phyloP scores from a whole-genome alignment of 2,329 filamentous ascomycete genomes.

The Coleophoma cylindrospora region DNA sequence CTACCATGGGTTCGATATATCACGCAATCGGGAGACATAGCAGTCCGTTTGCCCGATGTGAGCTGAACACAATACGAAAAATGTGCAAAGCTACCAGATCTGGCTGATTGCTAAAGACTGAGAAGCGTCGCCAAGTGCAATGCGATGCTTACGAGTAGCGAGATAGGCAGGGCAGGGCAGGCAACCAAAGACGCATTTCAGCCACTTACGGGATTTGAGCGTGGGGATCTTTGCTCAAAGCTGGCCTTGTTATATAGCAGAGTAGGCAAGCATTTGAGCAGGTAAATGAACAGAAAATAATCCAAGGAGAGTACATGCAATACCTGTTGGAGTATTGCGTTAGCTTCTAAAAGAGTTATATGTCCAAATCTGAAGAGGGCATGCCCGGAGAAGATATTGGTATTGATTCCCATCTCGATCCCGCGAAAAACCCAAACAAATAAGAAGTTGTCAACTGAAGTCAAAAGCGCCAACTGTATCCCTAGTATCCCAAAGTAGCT shows the following conservation, averaged over 20 bases:
- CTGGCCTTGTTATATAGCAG: slow-evolving; percentile 5
- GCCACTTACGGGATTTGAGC: too few relatives aligned
- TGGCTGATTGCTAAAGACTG: background rate
- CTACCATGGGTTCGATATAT: slow-evolving; percentile 98
- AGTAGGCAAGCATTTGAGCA: background rate
- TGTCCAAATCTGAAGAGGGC: too few relatives aligned
- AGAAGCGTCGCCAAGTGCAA: background rate
- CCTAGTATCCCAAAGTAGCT: too few relatives aligned
- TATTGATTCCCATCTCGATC: too few relatives aligned
- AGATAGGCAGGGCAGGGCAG: background rate
- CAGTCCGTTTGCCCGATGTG: slow-evolving; percentile 81
- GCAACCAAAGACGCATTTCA: background rate
- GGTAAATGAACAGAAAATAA: too few relatives aligned
- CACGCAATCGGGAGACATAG: slow-evolving; percentile 95
- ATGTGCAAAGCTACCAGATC: background rate
- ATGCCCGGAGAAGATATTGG: too few relatives aligned
- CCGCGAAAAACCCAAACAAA: background rate
- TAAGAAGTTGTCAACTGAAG: background rate
- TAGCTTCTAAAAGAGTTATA: too few relatives aligned
- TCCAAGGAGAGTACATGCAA: too few relatives aligned
- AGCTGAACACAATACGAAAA: slow-evolving; percentile 9
- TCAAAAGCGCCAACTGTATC: background rate
- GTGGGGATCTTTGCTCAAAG: too few relatives aligned
- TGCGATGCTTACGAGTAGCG: background rate
- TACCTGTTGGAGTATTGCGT: too few relatives aligned